These are phyloP conservation scores for Rosellinia necatrix DNA, from an alignment of 2,329 filamentous ascomycete genomes.

Conservation along the genomic window DNA sequence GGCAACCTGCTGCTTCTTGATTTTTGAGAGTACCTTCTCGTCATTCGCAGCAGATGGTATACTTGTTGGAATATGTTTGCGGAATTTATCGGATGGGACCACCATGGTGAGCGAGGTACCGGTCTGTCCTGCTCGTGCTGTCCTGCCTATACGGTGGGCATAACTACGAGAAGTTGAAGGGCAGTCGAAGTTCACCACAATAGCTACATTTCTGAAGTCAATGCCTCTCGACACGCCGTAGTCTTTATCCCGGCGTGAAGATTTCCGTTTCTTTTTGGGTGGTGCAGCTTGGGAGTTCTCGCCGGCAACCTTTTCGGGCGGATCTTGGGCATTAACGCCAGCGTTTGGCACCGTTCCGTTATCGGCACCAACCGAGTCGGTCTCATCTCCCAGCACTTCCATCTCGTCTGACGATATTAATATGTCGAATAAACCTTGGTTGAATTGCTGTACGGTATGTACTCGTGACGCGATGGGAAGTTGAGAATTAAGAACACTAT, in stretches of 20 bases:
- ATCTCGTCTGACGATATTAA: constrained; percentile 95
- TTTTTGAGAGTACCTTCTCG: constrained; percentile 80
- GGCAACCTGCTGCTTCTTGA: constrained; percentile 78
- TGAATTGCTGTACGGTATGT: constrained; percentile 97
- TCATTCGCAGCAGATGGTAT: constrained; percentile 78
- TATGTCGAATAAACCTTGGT: constrained; percentile 95
- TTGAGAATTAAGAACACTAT: constrained; percentile 78
- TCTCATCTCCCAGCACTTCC: constrained; percentile 75
- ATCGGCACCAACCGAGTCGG: constrained; percentile 43
- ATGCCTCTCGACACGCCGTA: constrained; percentile 96
- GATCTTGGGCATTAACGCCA: constrained; percentile 53
- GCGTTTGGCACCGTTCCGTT: constrained; percentile 41
- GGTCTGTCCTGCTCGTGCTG: constrained; percentile 85
- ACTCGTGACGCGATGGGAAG: constrained; percentile 90
- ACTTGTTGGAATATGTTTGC: constrained; percentile 87
- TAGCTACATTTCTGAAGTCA: constrained; percentile 93
- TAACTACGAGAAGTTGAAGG: constrained; percentile 88
- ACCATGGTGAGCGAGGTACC: constrained; percentile 98
- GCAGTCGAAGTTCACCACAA: constrained; percentile 96
- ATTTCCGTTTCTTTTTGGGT: constrained; percentile 67
- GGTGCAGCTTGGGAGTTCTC: constrained; percentile 38
- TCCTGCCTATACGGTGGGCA: constrained; percentile 94
- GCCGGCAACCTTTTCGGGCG: constrained; percentile 38
- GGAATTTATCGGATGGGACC: constrained; percentile 77
- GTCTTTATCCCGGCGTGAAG: constrained; percentile 74